Conservation (phyloP, 345 rosid genomes). For the Salix brachista region DNA sequence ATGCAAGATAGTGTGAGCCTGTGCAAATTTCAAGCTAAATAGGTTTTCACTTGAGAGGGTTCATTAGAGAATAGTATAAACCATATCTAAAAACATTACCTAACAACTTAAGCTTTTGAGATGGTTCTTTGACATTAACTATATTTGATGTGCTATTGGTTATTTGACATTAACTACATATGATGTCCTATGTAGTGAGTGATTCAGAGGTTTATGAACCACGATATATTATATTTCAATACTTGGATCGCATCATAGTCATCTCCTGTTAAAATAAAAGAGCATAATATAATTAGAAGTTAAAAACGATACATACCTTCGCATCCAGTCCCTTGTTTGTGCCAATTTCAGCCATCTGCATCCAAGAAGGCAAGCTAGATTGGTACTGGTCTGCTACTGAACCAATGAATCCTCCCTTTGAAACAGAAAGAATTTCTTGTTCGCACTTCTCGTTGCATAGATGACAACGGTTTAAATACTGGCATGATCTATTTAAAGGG, state of each 20-base stretch:
- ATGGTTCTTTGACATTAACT: too few relatives aligned
- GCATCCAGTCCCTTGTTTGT: conserved; percentile 29
- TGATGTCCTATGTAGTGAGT: not conserved
- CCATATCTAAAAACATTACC: too few relatives aligned
- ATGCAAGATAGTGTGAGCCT: too few relatives aligned
- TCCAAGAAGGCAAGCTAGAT: conserved; percentile 50
- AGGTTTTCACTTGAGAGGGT: too few relatives aligned
- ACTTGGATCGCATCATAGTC: not conserved
- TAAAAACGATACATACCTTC: conserved; percentile 41
- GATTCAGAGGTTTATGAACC: not conserved
- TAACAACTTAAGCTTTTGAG: too few relatives aligned
- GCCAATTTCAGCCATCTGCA: conserved; percentile 37
- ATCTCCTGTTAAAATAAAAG: not conserved
- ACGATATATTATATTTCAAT: not conserved
- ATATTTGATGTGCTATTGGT: too few relatives aligned
- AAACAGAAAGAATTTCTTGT: conserved; percentile 45
- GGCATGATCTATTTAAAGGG: conserved; percentile 32
- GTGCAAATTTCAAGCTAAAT: too few relatives aligned
- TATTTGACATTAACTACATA: not conserved
- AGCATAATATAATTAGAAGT: not conserved
- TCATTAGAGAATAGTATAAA: too few relatives aligned
- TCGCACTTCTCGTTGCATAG: conserved; percentile 56
- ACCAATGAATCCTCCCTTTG: conserved; percentile 30
- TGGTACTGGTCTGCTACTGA: conserved; percentile 43
- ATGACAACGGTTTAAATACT: conserved; percentile 36